Conservation (phyloP, 208 protist species). For the Leishmania tarentolae region DNA sequence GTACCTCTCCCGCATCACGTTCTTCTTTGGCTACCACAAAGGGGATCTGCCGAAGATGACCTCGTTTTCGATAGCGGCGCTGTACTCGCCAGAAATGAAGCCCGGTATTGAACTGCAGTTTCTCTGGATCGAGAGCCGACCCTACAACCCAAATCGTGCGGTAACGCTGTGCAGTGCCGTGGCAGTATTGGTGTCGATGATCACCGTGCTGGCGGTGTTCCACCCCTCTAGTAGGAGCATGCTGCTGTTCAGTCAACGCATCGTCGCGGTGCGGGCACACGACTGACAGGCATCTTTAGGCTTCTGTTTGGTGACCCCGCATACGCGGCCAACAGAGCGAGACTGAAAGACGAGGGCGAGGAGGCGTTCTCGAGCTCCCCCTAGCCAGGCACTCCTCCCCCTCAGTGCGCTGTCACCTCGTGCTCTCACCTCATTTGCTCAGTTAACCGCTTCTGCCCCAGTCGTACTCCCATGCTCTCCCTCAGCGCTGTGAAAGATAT, state of each 20-base stretch:
- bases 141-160: slow-evolving; percentile 65
- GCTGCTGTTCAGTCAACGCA: slow-evolving; percentile 46
- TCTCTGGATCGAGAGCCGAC: slow-evolving; percentile 63
- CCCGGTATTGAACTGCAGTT: slow-evolving; percentile 45
- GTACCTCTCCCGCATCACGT: slow-evolving; percentile 45
- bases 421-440: background rate
- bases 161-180: slow-evolving; percentile 53
- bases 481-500: background rate
- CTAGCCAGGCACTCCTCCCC: background rate
- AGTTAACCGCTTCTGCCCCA: background rate
- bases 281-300: slow-evolving; percentile 21
- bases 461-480: background rate
- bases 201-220: slow-evolving; percentile 44
- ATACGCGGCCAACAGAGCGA: background rate
- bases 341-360: background rate
- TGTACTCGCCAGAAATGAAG: slow-evolving; percentile 37
- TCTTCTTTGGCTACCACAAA: slow-evolving; percentile 69
- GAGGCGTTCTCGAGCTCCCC: background rate
- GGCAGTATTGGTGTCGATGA: slow-evolving; percentile 39
- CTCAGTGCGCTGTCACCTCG: background rate
- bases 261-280: slow-evolving; percentile 41
- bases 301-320: background rate
- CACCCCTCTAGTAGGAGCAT: slow-evolving; percentile 31
- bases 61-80: slow-evolving; percentile 36
- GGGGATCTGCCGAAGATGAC: slow-evolving; percentile 64